These are phyloP conservation scores for Guillardia theta DNA, from an alignment of 78 protist genomes.

Conservation along the genomic window DNA sequence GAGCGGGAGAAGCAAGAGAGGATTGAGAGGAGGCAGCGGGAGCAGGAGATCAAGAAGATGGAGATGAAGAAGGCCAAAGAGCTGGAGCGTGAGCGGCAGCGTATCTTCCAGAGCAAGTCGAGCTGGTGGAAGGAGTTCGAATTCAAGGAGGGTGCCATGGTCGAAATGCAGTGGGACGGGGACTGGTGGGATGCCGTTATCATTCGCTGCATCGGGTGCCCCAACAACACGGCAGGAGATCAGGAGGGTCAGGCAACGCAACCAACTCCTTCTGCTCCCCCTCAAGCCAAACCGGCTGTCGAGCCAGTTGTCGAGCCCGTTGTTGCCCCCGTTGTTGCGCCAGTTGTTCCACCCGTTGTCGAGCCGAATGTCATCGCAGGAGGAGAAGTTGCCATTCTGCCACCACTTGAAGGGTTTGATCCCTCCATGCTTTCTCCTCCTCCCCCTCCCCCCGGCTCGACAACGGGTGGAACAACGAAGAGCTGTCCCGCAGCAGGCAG, in stretches of 20 bases:
- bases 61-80: not conserved
- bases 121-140: not conserved
- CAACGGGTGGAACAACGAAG: not conserved
- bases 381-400: too few relatives aligned
- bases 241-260: not conserved
- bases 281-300: too few relatives aligned
- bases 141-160: not conserved
- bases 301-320: too few relatives aligned
- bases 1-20: not conserved
- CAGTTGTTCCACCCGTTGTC: too few relatives aligned
- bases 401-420: too few relatives aligned
- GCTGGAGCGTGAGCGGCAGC: constrained; percentile 5
- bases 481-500: not conserved
- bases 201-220: not conserved
- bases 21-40: not conserved
- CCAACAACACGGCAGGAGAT: not conserved
- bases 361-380: too few relatives aligned
- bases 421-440: too few relatives aligned
- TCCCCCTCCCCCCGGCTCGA: not conserved
- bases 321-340: too few relatives aligned
- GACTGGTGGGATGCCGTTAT: constrained; percentile 10
- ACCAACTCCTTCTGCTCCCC: too few relatives aligned
- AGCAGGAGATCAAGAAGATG: not conserved
- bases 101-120: not conserved
- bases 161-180: not conserved